Conservation (phyloP, 306 rosid species). For the Dryas drummondii region DNA sequence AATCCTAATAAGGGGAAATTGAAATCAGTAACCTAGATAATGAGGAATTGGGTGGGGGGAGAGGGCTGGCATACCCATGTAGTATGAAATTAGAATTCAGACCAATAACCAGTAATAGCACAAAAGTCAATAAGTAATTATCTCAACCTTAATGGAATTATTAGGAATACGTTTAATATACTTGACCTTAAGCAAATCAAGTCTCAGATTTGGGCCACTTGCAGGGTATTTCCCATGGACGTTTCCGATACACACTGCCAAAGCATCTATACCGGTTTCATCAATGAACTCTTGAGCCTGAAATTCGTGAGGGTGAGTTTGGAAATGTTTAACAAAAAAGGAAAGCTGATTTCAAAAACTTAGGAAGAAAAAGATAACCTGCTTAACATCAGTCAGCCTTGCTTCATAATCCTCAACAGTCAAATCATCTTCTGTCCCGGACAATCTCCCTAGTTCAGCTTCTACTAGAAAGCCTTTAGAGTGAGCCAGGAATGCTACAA, state of each 20-base stretch:
- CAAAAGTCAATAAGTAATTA: neutral
- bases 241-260: constrained; percentile 96
- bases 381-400: constrained; percentile 67
- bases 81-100: neutral
- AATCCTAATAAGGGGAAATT: constrained; percentile 44
- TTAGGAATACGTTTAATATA: neutral
- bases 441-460: constrained; percentile 93
- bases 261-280: constrained; percentile 90
- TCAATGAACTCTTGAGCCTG: constrained; percentile 91
- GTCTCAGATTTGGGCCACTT: constrained; percentile 83
- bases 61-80: neutral
- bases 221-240: constrained; percentile 93
- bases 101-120: neutral
- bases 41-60: neutral
- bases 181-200: constrained; percentile 86
- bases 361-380: constrained; percentile 45
- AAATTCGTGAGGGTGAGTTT: constrained; percentile 32
- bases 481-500: constrained; percentile 70
- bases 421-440: constrained; percentile 95
- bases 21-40: constrained; percentile 26
- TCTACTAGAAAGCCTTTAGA: constrained; percentile 77
- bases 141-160: neutral
- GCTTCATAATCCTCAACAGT: constrained; percentile 95
- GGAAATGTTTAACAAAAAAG: constrained; percentile 17
- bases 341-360: constrained; percentile 3